Evolutionary conservation across 2,329 filamentous ascomycete genomes (phyloP), one percentile per base, ranked within the genome.

Genomic region (Zelopaecilomyces penicillatus): DNA sequence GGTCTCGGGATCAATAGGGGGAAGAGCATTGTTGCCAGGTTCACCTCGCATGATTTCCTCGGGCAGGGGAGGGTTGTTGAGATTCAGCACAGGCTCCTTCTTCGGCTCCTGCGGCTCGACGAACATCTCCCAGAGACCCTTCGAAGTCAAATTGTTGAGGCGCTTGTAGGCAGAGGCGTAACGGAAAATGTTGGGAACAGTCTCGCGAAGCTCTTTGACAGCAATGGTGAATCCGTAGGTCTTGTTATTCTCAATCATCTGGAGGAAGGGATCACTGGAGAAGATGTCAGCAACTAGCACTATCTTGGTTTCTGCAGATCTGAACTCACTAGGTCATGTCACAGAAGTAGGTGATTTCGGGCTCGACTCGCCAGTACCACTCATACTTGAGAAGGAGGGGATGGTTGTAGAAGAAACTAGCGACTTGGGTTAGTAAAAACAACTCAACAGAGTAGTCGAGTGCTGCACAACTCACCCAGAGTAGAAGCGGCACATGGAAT

Each of bases 331-430:
- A 98, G 53, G 93, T 98, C 55, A 98, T 97, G 63, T 98, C 93
- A 67, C 93, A 98, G 71, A 98, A 98, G 71, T 97, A 98, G 71
- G 91, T 96, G 78, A 98, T 97, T 68, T 98, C 93, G 53, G 93
- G 93, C 75, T 98, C 93, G 57, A 98, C 74, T 52, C 93, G 88
- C 93, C 93, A 98, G 73, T 98, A 98, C 93, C 93, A 98, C 62
- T 97, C 89, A 68, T 97, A 98, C 67, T 97, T 97, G 61, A 86
- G 79, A 38, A 98, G 78, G 31, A 97, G 78, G 52, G 90, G 85
- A 63, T 98, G 93, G 65, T 96, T 95, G 74, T 93, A 98, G 70
- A 98, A 98, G 69, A 94, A 93, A 37, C 88, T 78, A 50, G 5
- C 6, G 34, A 19, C 19, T 19, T 19, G 3, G 19, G 19, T 19